Conservation (phyloP, 2,329 filamentous ascomycete genomes). For the Aspergillus fructus region DNA sequence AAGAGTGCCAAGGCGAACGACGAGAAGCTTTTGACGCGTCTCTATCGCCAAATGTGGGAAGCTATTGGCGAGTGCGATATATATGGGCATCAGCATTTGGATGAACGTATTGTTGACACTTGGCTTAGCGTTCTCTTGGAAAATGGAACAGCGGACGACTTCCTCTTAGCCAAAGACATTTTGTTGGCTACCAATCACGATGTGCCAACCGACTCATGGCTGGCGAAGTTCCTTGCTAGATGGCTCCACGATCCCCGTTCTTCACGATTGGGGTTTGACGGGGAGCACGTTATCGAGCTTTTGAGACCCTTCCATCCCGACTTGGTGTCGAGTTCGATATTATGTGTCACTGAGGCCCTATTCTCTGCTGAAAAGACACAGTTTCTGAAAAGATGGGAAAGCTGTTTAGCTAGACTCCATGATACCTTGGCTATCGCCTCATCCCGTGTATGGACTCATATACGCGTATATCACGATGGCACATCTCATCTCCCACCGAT, state of each 20-base stretch:
- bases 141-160: conserved; percentile 13
- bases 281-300: conserved; percentile 18
- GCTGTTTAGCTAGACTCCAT: conserved; percentile 23
- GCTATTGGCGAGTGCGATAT: conserved; percentile 38
- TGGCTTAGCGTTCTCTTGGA: conserved; percentile 34
- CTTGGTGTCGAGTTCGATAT: conserved; percentile 26
- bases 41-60: conserved; percentile 36
- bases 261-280: conserved; percentile 5
- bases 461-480: conserved; percentile 3
- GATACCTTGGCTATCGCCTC: conserved; percentile 22
- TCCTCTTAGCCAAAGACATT: conserved; percentile 30
- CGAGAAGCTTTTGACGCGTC: conserved; percentile 18
- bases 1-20: conserved; percentile 15
- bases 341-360: conserved; percentile 34
- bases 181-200: conserved; percentile 23
- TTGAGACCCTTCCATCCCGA: conserved; percentile 26
- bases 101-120: conserved; percentile 24
- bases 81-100: conserved; percentile 33
- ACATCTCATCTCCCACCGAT: not conserved
- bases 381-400: conserved; percentile 32
- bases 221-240: conserved; percentile 26
- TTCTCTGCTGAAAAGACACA: conserved; percentile 20
- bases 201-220: conserved; percentile 19
- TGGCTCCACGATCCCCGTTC: conserved; percentile 22
- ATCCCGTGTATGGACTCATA: conserved; percentile 27